Conservation (phyloP, 176 grass and related monocot species). For the Pontederia crassipes region DNA sequence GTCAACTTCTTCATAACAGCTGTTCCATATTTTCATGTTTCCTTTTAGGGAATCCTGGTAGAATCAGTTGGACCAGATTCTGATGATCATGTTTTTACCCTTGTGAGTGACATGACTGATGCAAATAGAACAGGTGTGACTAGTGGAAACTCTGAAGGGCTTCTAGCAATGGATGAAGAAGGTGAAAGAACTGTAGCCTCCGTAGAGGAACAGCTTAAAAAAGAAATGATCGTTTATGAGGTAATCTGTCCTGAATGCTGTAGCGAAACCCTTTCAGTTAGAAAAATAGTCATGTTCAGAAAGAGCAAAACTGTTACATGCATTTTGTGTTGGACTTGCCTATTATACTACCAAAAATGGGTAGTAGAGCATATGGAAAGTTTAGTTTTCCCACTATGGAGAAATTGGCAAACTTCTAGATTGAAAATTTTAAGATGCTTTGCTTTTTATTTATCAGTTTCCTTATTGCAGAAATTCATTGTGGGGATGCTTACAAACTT, state of each 20-base stretch:
- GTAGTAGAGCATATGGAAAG: no score
- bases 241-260: constrained; percentile 22
- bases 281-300: not conserved
- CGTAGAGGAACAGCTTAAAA: constrained; percentile 81
- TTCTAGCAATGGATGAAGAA: constrained; percentile 70
- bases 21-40: not conserved
- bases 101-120: constrained; percentile 66
- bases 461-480: constrained; percentile 78
- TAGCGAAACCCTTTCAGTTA: not conserved
- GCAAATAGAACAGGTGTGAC: constrained; percentile 45
- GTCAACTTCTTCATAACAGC: not conserved
- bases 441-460: not conserved
- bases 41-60: constrained; percentile 62
- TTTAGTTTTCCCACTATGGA: no score
- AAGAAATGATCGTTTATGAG: constrained; percentile 99
- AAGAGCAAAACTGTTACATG: not conserved
- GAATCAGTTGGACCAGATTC: constrained; percentile 62
- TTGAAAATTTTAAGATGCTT: not conserved
- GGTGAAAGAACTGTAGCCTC: constrained; percentile 78
- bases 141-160: constrained; percentile 38
- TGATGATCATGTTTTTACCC: constrained; percentile 55
- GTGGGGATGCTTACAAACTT: constrained; percentile 91
- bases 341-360: no score
- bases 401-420: not conserved
- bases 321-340: no score